Percentiles rank a stretch among this genome's conserved stretches.
phyloP scores from a whole-genome alignment of 345 rosid genomes.

The Boechera divaricarpa region DNA sequence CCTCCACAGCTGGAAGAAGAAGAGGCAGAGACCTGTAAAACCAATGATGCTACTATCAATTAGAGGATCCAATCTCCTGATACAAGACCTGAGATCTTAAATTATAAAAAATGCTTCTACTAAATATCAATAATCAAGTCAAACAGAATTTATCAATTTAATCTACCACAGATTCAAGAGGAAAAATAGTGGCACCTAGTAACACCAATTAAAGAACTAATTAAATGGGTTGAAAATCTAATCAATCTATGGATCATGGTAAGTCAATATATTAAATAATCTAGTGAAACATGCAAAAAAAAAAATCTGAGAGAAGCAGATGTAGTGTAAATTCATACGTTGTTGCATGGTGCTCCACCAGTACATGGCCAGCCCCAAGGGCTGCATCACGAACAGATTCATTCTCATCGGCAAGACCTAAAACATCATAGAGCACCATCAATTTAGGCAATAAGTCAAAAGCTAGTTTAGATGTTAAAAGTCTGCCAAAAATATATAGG shows the following conservation, averaged over 20 bases:
- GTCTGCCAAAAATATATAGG: constrained; percentile 19
- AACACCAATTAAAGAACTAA: constrained; percentile 8
- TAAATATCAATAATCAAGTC: neutral
- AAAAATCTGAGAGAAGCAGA: constrained; percentile 8
- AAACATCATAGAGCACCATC: constrained; percentile 31
- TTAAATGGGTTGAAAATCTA: constrained; percentile 16
- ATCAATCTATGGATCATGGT: constrained; percentile 8
- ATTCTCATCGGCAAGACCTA: constrained; percentile 99
- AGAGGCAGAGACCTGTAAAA: constrained; percentile 82
- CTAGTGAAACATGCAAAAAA: neutral
- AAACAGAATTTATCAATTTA: neutral
- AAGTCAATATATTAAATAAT: constrained; percentile 13
- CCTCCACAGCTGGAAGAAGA: constrained; percentile 99
- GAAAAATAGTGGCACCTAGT: neutral
- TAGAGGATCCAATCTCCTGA: constrained; percentile 1
- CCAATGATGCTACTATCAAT: constrained; percentile 1
- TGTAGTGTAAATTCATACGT: constrained; percentile 54
- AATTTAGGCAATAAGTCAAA: constrained; percentile 25
- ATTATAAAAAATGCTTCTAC: constrained; percentile 6
- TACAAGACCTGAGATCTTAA: neutral
- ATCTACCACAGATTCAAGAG: neutral
- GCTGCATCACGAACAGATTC: constrained; percentile 99
- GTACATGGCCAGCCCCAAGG: constrained; percentile 95
- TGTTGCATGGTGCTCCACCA: constrained; percentile 98
- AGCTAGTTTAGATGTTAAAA: constrained; percentile 27